Percentiles rank a stretch among this genome's conserved stretches.
phyloP scores from a whole-genome alignment of 2,329 filamentous ascomycete species.

The Fusarium xyrophilum region DNA sequence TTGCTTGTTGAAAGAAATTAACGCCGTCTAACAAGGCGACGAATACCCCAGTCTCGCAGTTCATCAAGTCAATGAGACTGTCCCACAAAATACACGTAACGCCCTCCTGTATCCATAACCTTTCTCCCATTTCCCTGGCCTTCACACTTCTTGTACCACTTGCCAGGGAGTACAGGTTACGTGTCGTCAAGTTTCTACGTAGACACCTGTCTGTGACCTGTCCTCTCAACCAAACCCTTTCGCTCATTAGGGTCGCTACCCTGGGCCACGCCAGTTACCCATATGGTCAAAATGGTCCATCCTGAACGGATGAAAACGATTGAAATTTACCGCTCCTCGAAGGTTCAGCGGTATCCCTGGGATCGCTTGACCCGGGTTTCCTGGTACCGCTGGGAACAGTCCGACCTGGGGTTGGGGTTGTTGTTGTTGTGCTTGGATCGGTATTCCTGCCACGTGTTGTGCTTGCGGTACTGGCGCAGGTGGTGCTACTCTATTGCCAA shows the following conservation, averaged over 20 bases:
- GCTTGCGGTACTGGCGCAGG: background rate
- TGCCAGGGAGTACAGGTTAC: background rate
- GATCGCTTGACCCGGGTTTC: background rate
- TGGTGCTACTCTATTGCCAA: background rate
- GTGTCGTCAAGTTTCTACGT: too few relatives aligned
- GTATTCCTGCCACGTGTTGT: background rate
- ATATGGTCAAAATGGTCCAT: background rate
- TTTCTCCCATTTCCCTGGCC: background rate
- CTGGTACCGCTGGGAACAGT: background rate
- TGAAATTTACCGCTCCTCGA: background rate
- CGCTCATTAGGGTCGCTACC: background rate
- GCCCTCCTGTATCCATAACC: background rate
- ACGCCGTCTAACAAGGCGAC: background rate
- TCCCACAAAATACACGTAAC: background rate
- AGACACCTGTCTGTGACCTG: background rate
- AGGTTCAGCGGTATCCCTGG: background rate
- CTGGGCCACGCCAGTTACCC: background rate
- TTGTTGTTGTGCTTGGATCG: background rate
- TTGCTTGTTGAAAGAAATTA: background rate
- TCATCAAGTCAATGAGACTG: background rate
- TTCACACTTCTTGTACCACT: background rate
- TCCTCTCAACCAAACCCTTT: background rate
- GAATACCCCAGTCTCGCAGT: background rate
- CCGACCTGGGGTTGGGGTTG: background rate
- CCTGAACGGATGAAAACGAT: background rate